A percentile compares a stretch with the other conserved stretches of the same genome.
phyloP scores from a whole-genome alignment of 208 protist genomes.

The Trypanosoma avium region DNA sequence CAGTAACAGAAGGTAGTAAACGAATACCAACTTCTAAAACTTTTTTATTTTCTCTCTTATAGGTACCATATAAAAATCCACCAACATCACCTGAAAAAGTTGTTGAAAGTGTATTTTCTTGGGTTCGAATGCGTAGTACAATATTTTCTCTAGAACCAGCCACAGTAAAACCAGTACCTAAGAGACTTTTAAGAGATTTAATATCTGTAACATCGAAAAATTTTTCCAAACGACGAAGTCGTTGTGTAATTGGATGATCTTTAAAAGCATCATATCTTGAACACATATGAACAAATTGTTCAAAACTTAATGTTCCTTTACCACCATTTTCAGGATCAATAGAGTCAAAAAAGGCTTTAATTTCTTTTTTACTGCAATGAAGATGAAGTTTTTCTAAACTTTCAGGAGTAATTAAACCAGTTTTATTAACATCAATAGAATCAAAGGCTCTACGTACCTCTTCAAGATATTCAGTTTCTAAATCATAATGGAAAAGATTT shows the following conservation, averaged over 20 bases:
- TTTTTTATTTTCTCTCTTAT: constrained; percentile 43
- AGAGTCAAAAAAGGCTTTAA: constrained; percentile 57
- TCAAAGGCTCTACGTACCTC: constrained; percentile 83
- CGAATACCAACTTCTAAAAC: constrained; percentile 73
- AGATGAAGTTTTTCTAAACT: constrained; percentile 71
- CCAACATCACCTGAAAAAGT: constrained; percentile 55
- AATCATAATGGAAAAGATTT: constrained; percentile 82
- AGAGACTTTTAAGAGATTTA: constrained; percentile 43
- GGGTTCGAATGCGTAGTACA: constrained; percentile 54
- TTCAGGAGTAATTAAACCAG: constrained; percentile 73
- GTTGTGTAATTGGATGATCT: constrained; percentile 74
- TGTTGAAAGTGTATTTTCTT: constrained; percentile 56
- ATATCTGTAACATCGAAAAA: constrained; percentile 82
- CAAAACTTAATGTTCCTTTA: constrained; percentile 59
- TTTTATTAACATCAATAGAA: constrained; percentile 74
- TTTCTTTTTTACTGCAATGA: constrained; percentile 62
- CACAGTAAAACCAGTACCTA: constrained; percentile 87
- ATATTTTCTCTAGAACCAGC: constrained; percentile 71
- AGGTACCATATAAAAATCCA: constrained; percentile 80
- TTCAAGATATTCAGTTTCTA: constrained; percentile 80
- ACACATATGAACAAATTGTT: constrained; percentile 80
- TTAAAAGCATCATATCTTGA: constrained; percentile 78
- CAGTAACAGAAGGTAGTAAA: constrained; percentile 52
- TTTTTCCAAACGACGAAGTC: constrained; percentile 66
- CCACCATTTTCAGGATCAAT: constrained; percentile 59